Conservation (phyloP, 108 stramenopile genomes). For the Aurantiochytrium sp. region DNA sequence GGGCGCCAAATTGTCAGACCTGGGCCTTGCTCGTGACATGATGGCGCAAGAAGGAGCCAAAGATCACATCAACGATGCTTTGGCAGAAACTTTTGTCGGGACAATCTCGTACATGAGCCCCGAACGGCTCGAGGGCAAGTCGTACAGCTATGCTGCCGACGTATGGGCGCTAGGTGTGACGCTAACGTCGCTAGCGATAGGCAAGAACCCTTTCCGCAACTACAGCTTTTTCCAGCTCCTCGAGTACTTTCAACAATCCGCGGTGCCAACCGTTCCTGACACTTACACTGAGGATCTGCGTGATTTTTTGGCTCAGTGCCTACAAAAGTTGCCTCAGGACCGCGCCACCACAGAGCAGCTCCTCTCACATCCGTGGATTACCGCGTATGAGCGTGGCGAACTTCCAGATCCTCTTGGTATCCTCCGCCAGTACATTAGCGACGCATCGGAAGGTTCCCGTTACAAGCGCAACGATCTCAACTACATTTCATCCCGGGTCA, state of each 20-base stretch:
- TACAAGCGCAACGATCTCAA: slow-evolving; percentile 1
- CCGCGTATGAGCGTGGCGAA: not conserved
- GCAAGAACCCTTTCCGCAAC: not conserved
- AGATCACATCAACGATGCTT: not conserved
- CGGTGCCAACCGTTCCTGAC: not conserved
- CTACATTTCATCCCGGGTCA: not conserved
- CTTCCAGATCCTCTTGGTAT: not conserved
- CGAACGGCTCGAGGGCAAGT: slow-evolving; percentile 51
- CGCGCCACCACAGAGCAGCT: slow-evolving; percentile 37
- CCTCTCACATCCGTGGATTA: slow-evolving; percentile 39
- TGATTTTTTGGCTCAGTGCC: slow-evolving; percentile 24
- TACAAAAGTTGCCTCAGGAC: slow-evolving; percentile 30
- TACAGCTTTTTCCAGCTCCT: slow-evolving; percentile 13
- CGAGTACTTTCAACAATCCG: not conserved
- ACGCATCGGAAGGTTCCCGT: not conserved
- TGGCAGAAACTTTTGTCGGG: slow-evolving; percentile 52
- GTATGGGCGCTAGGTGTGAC: slow-evolving; percentile 17
- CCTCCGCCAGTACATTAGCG: not conserved
- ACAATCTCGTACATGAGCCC: slow-evolving; percentile 59
- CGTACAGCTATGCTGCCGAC: slow-evolving; percentile 30
- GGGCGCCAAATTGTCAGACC: slow-evolving; percentile 41
- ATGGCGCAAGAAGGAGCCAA: slow-evolving; percentile 25
- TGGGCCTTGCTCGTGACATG: slow-evolving; percentile 35
- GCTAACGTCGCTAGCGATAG: not conserved
- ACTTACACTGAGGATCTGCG: not conserved